These are phyloP conservation scores for Penicillium lividum DNA, from an alignment of 495 filamentous ascomycete species.

Conservation along the genomic window DNA sequence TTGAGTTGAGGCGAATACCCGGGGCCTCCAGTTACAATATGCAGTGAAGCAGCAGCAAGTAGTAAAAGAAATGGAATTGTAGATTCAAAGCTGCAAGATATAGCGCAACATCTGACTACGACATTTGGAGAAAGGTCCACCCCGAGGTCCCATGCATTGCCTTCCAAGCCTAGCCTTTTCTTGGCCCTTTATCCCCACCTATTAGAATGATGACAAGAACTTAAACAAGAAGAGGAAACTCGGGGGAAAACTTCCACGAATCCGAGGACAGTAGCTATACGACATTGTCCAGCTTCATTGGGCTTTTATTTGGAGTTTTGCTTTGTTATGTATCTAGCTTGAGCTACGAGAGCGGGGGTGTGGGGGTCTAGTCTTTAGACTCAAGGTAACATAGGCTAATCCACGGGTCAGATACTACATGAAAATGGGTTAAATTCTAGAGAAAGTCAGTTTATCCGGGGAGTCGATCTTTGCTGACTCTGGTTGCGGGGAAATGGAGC, in stretches of 20 bases:
- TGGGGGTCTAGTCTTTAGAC: slow-evolving; percentile 15
- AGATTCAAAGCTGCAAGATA: not conserved
- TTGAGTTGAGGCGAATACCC: not conserved
- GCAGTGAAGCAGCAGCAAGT: not conserved
- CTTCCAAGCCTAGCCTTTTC: slow-evolving; percentile 9
- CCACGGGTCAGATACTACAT: slow-evolving; percentile 6
- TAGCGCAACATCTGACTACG: not conserved
- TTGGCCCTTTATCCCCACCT: slow-evolving; percentile 15
- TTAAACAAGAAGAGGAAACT: slow-evolving; percentile 15
- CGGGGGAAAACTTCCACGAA: slow-evolving; percentile 27
- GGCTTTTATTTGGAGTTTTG: not conserved
- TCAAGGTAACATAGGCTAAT: slow-evolving; percentile 9
- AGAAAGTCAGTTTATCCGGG: slow-evolving; percentile 5
- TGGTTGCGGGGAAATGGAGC: slow-evolving; percentile 12
- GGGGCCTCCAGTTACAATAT: not conserved
- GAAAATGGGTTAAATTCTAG: not conserved
- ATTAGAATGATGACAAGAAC: slow-evolving; percentile 2
- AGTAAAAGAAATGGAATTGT: not conserved
- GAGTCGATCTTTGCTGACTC: slow-evolving; percentile 12
- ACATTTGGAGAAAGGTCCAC: not conserved
- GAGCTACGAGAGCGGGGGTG: slow-evolving; percentile 10
- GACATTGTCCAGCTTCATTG: not conserved
- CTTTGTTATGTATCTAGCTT: not conserved
- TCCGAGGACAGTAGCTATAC: slow-evolving; percentile 1
- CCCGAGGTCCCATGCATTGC: not conserved